A percentile compares a stretch with the other conserved stretches of the same genome.
Conservation (phyloP, 352 stramenopile genomes). For the Blastocystis sp. region DNA sequence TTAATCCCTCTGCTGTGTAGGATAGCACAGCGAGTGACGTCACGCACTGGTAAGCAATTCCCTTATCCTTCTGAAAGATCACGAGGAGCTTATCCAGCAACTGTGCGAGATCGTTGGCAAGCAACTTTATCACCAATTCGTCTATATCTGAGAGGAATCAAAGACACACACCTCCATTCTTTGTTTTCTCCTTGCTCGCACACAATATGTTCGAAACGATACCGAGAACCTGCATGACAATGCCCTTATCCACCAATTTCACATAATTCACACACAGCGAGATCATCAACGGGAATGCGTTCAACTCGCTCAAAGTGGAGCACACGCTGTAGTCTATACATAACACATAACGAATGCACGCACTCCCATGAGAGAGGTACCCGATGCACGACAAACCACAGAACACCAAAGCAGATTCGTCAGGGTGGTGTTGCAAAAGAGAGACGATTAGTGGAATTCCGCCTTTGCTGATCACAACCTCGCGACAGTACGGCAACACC, state of each 20-base stretch:
- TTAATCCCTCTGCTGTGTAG: slow-evolving; percentile 18
- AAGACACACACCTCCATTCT: neutral
- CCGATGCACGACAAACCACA: slow-evolving; percentile 50
- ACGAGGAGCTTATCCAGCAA: slow-evolving; percentile 60
- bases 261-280: slow-evolving; percentile 51
- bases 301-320: neutral
- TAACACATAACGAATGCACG: neutral
- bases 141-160: slow-evolving; percentile 1
- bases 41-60: slow-evolving; percentile 54
- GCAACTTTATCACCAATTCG: neutral
- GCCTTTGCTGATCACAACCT: slow-evolving; percentile 4
- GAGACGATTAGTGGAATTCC: neutral
- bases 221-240: slow-evolving; percentile 42
- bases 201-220: slow-evolving; percentile 23
- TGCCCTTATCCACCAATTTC: slow-evolving; percentile 44
- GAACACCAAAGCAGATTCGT: slow-evolving; percentile 26
- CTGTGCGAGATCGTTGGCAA: slow-evolving; percentile 36
- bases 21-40: slow-evolving; percentile 42
- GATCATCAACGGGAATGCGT: slow-evolving; percentile 34
- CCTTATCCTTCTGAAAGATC: slow-evolving; percentile 39
- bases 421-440: slow-evolving; percentile 13
- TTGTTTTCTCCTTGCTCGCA: neutral
- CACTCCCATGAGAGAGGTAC: slow-evolving; percentile 32
- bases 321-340: slow-evolving; percentile 24
- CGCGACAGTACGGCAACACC: neutral